These are phyloP conservation scores for Tricladium varicosporioides DNA, from an alignment of 2,329 filamentous ascomycete genomes.

Conservation along the genomic window DNA sequence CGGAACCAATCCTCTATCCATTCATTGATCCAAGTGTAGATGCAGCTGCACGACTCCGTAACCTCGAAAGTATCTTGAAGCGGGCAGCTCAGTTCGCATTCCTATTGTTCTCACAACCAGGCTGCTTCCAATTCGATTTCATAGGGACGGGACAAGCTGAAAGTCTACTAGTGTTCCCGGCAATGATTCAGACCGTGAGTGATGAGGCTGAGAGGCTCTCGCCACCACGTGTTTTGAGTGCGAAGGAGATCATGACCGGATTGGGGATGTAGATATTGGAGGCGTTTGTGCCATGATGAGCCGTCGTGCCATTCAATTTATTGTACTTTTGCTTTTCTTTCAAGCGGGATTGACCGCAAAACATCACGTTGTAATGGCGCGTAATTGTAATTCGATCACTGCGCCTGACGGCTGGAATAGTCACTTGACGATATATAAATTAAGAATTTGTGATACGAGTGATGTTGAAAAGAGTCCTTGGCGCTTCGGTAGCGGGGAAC, in stretches of 20 bases:
- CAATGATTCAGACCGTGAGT: conserved; percentile 11
- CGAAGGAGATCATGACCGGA: conserved; percentile 8
- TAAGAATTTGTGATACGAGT: too few species aligned
- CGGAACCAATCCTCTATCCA: conserved; percentile 12
- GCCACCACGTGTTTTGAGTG: conserved; percentile 14
- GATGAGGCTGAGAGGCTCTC: conserved; percentile 12
- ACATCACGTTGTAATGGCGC: too few species aligned
- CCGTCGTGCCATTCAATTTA: background rate
- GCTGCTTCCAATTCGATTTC: conserved; percentile 9
- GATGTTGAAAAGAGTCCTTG: too few species aligned
- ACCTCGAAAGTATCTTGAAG: conserved; percentile 16
- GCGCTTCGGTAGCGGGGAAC: too few species aligned
- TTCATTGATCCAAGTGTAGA: conserved; percentile 10
- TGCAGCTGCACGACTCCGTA: conserved; percentile 3
- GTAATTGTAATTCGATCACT: too few species aligned
- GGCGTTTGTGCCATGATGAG: background rate
- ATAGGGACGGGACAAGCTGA: conserved; percentile 1
- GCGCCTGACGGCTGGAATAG: too few species aligned
- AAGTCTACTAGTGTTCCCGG: conserved; percentile 17
- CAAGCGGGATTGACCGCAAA: background rate
- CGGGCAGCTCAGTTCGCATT: conserved; percentile 19
- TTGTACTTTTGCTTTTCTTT: background rate
- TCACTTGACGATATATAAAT: too few species aligned
- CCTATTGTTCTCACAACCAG: conserved; percentile 20
- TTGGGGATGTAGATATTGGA: background rate